Base-by-base conservation (phyloP, 306 rosid species). In the Castanospermum australe region DNA sequence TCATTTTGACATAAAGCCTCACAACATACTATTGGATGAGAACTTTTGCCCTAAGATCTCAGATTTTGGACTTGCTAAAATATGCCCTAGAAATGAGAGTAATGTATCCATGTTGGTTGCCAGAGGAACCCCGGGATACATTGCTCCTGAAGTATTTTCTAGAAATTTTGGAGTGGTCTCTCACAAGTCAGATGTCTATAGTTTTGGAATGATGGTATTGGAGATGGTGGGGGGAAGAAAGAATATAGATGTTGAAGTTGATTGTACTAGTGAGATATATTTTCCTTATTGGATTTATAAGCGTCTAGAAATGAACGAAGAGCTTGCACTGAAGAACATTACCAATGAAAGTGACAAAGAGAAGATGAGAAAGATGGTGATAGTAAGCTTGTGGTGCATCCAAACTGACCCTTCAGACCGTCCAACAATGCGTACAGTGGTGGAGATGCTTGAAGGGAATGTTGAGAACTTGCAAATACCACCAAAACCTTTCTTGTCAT, bases 1-100 rank as follows among this genome's bases (percentile, higher is more conserved):
- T 25, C 84, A 80, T 14, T 80, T 73, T 17, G 84, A 80, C 20
- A 80, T 73, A 25, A 80, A 82, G 51, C 86, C 82, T 67, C 84
- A 81, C 7, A 73, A 73, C 5, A 64, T 73, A 44, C 74, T 82
- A 48, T 70, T 82, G 20, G 78, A 82, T 14, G 67, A 67, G 4
- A 51, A 70, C 35, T 61, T 76, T 0, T 47, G 25, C 22, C 71
- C 86, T 4, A 86, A 82, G 45, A 86, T 86, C 1, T 48, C 55
- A 10, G 83, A 86, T 55, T 86, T 86, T 42, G 89, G 89, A 13
- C 77, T 79, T 1, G 86, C 84, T n/a, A 82, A 79, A 55, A 71
- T 86, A 8, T 82, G 86, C 22, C 39, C 77, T 0, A 61, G 75
- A n/a, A 67, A 75, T 2, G 69, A 71, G 3, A 83, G 85, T 38